phyloP scores from a whole-genome alignment of 2,329 filamentous ascomycete species.

The Fusarium mundagurra region DNA sequence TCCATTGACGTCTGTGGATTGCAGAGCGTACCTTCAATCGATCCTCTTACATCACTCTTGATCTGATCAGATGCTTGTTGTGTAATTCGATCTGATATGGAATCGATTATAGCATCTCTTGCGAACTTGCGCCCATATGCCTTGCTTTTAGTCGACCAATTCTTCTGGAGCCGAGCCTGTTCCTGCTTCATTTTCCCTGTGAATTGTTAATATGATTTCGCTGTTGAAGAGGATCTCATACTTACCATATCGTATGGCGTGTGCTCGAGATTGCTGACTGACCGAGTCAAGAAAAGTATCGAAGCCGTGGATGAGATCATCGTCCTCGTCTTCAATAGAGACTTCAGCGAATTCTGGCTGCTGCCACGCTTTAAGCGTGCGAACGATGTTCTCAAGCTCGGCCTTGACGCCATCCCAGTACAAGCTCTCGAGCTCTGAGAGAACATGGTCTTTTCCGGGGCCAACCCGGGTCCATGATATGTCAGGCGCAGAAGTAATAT shows the following conservation, averaged over 20 bases:
- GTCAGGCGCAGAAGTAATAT: slow-evolving; percentile 27
- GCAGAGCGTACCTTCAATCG: slow-evolving; percentile 11
- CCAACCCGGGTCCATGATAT: slow-evolving; percentile 24
- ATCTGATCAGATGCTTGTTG: slow-evolving; percentile 26
- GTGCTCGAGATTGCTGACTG: slow-evolving; percentile 33
- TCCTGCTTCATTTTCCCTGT: slow-evolving; percentile 24
- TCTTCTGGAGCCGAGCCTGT: neutral
- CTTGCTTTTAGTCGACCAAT: neutral
- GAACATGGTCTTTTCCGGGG: slow-evolving; percentile 23
- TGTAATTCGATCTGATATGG: slow-evolving; percentile 14
- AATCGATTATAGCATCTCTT: slow-evolving; percentile 12
- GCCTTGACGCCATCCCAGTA: slow-evolving; percentile 38
- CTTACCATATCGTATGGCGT: slow-evolving; percentile 35
- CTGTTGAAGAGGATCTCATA: neutral
- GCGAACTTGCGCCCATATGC: neutral
- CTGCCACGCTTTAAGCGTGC: slow-evolving; percentile 34
- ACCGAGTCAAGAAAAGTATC: slow-evolving; percentile 38
- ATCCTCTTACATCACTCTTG: slow-evolving; percentile 21
- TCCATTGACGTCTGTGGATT: neutral
- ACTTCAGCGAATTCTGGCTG: slow-evolving; percentile 25
- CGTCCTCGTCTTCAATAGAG: slow-evolving; percentile 22
- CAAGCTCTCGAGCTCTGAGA: slow-evolving; percentile 25
- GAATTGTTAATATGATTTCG: neutral
- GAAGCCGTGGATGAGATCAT: slow-evolving; percentile 31
- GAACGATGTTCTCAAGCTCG: slow-evolving; percentile 39